These are phyloP conservation scores for Pycnococcus provasolii DNA, from an alignment of 139 green algal genomes.

Conservation along the genomic window DNA sequence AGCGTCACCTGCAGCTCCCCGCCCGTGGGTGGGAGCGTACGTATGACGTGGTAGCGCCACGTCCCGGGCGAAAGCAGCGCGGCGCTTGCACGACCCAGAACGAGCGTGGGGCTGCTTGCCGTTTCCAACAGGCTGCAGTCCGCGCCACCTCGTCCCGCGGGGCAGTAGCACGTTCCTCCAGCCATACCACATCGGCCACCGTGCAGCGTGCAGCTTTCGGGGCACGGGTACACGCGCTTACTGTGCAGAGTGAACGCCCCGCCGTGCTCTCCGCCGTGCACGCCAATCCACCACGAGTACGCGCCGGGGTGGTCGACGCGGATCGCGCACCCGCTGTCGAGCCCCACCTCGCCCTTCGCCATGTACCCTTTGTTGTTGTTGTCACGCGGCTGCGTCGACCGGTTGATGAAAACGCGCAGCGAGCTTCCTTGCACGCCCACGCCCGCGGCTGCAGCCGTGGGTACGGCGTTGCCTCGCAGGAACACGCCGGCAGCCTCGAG, in stretches of 20 bases:
- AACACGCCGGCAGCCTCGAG: neutral
- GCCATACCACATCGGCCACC: neutral
- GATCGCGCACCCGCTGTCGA: neutral
- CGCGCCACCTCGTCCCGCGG: neutral
- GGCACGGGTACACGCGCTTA: constrained; percentile 1
- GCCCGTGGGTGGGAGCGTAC: neutral
- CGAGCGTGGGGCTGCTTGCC: neutral
- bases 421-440: neutral
- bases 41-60: constrained; percentile 10
- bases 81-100: neutral
- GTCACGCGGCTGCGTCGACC: neutral
- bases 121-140: neutral
- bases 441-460: neutral
- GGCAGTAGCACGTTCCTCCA: constrained; percentile 4
- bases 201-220: neutral
- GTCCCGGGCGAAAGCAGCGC: neutral
- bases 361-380: neutral
- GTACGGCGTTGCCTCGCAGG: neutral
- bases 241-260: neutral
- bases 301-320: neutral
- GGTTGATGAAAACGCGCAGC: neutral
- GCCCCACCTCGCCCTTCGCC: neutral
- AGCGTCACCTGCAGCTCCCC: neutral
- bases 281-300: constrained; percentile 5
- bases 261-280: neutral